Evolutionary conservation across 2,329 filamentous ascomycete species (phyloP).

Genomic region (Colletotrichum tropicicola): DNA sequence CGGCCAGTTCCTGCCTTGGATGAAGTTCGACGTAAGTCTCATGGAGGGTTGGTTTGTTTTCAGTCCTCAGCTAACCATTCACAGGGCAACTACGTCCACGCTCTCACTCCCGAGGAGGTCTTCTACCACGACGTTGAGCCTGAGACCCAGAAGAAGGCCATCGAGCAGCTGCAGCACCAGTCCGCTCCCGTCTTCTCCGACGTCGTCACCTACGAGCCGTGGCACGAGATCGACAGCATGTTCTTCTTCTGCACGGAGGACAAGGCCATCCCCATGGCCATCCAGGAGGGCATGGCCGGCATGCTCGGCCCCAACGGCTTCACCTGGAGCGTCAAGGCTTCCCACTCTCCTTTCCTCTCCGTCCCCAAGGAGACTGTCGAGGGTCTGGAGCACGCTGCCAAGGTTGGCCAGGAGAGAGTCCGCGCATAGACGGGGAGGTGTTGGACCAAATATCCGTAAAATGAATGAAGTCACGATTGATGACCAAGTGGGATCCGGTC

Average conservation of each 20-base stretch:
- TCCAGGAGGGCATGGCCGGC: conserved; percentile 35
- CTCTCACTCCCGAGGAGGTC: conserved; percentile 20
- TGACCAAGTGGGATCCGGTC: not conserved
- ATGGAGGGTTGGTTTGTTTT: no score
- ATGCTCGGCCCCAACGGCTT: conserved; percentile 18
- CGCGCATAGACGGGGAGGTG: not conserved
- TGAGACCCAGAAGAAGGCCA: conserved; percentile 20
- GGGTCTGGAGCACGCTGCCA: conserved; percentile 3
- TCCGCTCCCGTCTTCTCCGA: conserved; percentile 31
- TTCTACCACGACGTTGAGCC: conserved; percentile 38
- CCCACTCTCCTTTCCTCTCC: conserved; percentile 19
- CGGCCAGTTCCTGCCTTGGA: conserved; percentile 36
- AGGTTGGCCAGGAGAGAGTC: conserved; percentile 16
- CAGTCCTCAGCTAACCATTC: not conserved
- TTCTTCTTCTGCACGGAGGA: conserved; percentile 37
- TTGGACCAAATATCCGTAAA: no score
- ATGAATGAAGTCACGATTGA: not conserved
- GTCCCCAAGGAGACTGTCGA: not conserved
- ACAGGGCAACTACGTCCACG: conserved; percentile 9
- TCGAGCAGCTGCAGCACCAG: conserved; percentile 22
- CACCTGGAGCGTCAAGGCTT: conserved; percentile 10
- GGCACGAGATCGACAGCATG: conserved; percentile 37
- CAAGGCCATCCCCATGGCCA: conserved; percentile 31
- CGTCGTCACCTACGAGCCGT: conserved; percentile 35
- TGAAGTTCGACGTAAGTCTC: conserved; percentile 34